phyloP scores from a whole-genome alignment of 345 rosid genomes.

The Hibiscus tridactylites region DNA sequence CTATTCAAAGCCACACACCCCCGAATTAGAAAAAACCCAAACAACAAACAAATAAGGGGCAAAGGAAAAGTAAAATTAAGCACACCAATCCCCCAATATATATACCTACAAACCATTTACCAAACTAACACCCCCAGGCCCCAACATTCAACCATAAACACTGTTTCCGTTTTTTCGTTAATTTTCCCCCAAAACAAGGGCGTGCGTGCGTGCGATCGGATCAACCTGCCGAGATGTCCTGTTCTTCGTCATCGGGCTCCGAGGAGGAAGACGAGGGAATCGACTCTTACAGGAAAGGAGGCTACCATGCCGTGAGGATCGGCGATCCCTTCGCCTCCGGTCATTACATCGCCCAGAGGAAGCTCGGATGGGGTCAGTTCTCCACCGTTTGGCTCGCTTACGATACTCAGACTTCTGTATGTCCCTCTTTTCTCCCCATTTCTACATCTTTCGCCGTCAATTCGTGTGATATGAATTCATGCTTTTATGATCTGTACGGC shows the following conservation, averaged over 20 bases:
- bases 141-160: not conserved
- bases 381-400: slow-evolving; percentile 99
- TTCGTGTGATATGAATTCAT: too few species aligned
- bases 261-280: slow-evolving; percentile 91
- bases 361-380: slow-evolving; percentile 99
- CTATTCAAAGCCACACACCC: not conserved
- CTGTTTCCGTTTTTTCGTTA: not conserved
- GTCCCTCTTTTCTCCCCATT: not conserved
- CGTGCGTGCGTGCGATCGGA: not conserved
- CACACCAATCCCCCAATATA: not conserved
- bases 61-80: not conserved
- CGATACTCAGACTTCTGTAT: slow-evolving; percentile 69
- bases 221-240: slow-evolving; percentile 35
- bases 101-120: not conserved
- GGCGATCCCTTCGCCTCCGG: slow-evolving; percentile 85
- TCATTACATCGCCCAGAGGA: slow-evolving; percentile 88
- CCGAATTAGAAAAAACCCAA: not conserved
- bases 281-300: slow-evolving; percentile 91
- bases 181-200: not conserved
- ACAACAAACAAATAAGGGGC: not conserved
- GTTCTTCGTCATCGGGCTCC: slow-evolving; percentile 89
- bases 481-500: not conserved
- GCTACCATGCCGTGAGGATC: slow-evolving; percentile 90
- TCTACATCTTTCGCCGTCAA: too few species aligned
- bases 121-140: not conserved